Conservation (phyloP, 805 yeast species). For the Teunomyces tritomae region DNA sequence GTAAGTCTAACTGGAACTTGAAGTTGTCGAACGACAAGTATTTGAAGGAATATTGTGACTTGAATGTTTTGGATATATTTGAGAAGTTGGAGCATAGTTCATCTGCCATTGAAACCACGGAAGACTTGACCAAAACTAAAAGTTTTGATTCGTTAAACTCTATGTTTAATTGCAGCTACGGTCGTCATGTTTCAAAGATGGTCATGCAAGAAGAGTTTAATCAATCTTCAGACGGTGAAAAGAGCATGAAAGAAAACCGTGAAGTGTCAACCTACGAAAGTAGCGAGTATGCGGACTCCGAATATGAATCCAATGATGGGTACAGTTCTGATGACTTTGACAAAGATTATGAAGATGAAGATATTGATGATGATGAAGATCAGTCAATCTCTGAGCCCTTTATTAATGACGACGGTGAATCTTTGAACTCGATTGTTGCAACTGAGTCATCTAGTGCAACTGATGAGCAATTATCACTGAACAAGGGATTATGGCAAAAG, state of each 20-base stretch:
- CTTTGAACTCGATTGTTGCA: background rate
- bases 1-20: conserved; percentile 58
- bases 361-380: conserved; percentile 14
- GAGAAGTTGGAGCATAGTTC: conserved; percentile 20
- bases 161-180: conserved; percentile 36
- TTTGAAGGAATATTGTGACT: conserved; percentile 43
- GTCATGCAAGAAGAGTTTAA: conserved; percentile 18
- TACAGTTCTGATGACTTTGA: conserved; percentile 28
- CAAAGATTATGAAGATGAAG: conserved; percentile 18
- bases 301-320: conserved; percentile 31
- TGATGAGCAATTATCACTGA: background rate
- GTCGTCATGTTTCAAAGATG: conserved; percentile 42
- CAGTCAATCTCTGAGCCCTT: background rate
- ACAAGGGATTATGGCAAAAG: conserved; percentile 39
- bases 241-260: background rate
- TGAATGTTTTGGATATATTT: conserved; percentile 44
- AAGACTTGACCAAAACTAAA: conserved; percentile 26
- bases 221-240: background rate
- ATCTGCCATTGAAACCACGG: conserved; percentile 6
- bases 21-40: conserved; percentile 50
- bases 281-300: conserved; percentile 31
- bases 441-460: background rate
- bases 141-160: conserved; percentile 42
- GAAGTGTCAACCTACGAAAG: conserved; percentile 5
- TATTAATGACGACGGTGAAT: background rate